phyloP scores from a whole-genome alignment of 257 asterid species.

The Echium plantagineum region DNA sequence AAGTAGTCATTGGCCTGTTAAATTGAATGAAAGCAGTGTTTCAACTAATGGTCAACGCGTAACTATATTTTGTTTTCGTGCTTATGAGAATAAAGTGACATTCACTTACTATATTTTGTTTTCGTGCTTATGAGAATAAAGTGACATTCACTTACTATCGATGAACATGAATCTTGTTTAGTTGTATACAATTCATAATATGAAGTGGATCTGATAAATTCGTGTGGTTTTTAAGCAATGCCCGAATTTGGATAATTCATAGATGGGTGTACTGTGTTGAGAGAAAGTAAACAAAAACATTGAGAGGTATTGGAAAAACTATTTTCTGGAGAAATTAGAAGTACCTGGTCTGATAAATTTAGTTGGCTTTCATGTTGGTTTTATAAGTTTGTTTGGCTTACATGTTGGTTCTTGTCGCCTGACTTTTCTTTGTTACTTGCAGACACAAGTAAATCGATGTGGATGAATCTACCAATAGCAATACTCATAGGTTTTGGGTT shows the following conservation, averaged over 20 bases:
- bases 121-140: background rate
- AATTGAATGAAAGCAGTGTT: background rate
- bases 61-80: background rate
- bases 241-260: slow-evolving; percentile 11
- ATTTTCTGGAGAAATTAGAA: too few relatives aligned
- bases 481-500: slow-evolving; percentile 66
- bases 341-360: background rate
- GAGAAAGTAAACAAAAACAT: too few relatives aligned
- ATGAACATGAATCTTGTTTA: too few relatives aligned
- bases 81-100: background rate
- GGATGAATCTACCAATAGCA: slow-evolving; percentile 86
- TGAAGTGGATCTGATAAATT: slow-evolving; percentile 2
- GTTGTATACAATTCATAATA: background rate
- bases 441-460: slow-evolving; percentile 94
- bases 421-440: slow-evolving; percentile 26
- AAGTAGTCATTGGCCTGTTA: background rate
- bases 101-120: too few relatives aligned
- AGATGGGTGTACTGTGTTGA: background rate
- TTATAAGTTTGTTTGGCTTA: background rate
- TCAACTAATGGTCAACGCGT: background rate
- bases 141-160: background rate
- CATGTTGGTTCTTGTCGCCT: slow-evolving; percentile 8
- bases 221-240: slow-evolving; percentile 9
- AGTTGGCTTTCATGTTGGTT: slow-evolving; percentile 5
- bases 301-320: too few relatives aligned